Evolutionary conservation across 805 yeast genomes (phyloP).

Genomic region (Metschnikowia lunata): DNA sequence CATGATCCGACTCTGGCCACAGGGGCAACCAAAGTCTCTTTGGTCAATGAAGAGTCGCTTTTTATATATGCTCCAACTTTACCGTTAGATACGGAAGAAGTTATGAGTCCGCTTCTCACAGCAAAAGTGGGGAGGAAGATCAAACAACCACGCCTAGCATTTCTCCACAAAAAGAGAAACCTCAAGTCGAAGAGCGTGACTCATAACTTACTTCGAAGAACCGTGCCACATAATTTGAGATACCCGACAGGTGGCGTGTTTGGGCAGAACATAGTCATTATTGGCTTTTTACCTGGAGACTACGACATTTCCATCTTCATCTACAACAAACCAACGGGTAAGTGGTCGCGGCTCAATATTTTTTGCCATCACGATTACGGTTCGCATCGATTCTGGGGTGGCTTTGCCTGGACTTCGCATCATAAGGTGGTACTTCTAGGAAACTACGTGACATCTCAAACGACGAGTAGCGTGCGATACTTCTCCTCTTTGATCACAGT

Average conservation of each 20-base stretch:
- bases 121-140: conserved; percentile 34
- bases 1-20: not conserved
- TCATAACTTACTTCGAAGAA: conserved; percentile 12
- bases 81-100: conserved; percentile 6
- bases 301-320: conserved; percentile 45
- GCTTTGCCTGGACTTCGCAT: conserved; percentile 74
- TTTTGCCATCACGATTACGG: conserved; percentile 49
- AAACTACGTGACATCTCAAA: conserved; percentile 38
- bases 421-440: conserved; percentile 67
- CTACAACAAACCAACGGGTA: conserved; percentile 50
- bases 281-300: conserved; percentile 53
- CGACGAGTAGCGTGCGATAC: conserved; percentile 45
- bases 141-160: conserved; percentile 28
- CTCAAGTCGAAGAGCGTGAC: conserved; percentile 1
- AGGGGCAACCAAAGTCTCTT: not conserved
- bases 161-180: conserved; percentile 24
- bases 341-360: conserved; percentile 61
- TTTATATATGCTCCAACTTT: conserved; percentile 33
- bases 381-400: conserved; percentile 60
- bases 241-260: conserved; percentile 61
- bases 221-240: conserved; percentile 44
- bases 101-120: conserved; percentile 30
- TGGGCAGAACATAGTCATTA: conserved; percentile 60
- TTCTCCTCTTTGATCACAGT: conserved; percentile 48
- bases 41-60: conserved; percentile 22